These are phyloP conservation scores for Postia placenta DNA, from an alignment of 768 basidiomycete genomes.

Conservation along the genomic window DNA sequence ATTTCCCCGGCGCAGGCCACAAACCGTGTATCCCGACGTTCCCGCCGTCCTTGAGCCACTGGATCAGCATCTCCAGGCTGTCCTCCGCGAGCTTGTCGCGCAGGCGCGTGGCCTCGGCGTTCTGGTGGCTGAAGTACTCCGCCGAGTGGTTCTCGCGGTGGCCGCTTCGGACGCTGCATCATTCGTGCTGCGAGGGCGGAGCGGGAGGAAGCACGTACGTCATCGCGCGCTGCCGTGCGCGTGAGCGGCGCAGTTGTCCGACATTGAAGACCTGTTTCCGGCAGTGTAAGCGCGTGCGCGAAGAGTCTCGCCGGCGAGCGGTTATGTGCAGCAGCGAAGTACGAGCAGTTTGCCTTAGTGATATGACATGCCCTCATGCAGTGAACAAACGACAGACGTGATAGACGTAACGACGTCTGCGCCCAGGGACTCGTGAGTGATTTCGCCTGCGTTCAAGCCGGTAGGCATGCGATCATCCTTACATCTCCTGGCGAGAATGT, in stretches of 20 bases:
- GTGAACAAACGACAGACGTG: too few species aligned
- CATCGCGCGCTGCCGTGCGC: constrained; percentile 75
- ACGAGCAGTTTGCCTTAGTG: too few species aligned
- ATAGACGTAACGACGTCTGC: too few species aligned
- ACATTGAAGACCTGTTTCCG: constrained; percentile 97
- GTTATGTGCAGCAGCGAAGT: too few species aligned
- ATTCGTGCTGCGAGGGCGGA: not conserved
- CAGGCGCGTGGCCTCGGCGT: constrained; percentile 65
- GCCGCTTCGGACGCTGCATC: constrained; percentile 48
- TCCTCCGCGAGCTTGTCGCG: constrained; percentile 86
- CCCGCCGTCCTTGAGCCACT: constrained; percentile 91
- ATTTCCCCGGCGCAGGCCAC: constrained; percentile 8
- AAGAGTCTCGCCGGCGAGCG: too few species aligned
- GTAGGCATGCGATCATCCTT: too few species aligned
- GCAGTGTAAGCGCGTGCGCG: too few species aligned
- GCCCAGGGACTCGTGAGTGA: too few species aligned
- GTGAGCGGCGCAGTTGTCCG: constrained; percentile 84
- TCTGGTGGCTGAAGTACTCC: constrained; percentile 83
- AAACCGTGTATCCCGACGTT: constrained; percentile 97
- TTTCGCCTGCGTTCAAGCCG: too few species aligned
- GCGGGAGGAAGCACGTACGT: constrained; percentile 38
- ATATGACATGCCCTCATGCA: too few species aligned
- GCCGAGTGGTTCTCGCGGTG: constrained; percentile 89
- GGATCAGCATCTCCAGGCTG: constrained; percentile 89
- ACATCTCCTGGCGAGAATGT: too few species aligned